Percentiles rank a stretch among this genome's conserved stretches.
Evolutionary conservation across 2,329 filamentous ascomycete species (phyloP).

Genomic region (Scedosporium minutisporum): DNA sequence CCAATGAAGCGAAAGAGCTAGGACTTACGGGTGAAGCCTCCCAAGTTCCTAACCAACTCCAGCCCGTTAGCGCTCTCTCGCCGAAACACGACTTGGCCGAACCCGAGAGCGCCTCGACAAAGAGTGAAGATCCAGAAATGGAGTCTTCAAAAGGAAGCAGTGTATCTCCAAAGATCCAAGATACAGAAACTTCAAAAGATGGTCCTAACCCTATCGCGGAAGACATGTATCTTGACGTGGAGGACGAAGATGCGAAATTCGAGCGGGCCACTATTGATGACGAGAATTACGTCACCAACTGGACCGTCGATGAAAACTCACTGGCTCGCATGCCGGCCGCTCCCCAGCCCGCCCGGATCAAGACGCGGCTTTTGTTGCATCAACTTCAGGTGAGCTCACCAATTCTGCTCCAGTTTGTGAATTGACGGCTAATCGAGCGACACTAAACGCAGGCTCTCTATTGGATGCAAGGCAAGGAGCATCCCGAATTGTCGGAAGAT

Average conservation of each 20-base stretch:
- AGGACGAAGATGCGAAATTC: neutral
- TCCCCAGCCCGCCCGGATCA: constrained; percentile 53
- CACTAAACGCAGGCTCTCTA: constrained; percentile 51
- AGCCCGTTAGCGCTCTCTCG: no score
- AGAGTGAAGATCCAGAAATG: no score
- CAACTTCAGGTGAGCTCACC: constrained; percentile 48
- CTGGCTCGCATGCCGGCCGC: constrained; percentile 65
- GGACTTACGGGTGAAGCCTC: no score
- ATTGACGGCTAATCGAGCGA: neutral
- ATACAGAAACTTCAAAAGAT: no score
- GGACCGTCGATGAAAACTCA: constrained; percentile 42
- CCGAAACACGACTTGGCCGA: no score
- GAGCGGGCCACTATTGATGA: neutral
- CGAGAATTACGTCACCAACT: neutral
- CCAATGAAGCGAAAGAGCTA: no score
- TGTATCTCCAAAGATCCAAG: no score
- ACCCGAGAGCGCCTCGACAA: no score
- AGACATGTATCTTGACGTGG: neutral
- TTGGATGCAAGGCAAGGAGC: constrained; percentile 74
- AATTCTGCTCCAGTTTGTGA: neutral
- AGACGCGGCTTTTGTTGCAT: constrained; percentile 65
- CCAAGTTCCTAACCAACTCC: no score
- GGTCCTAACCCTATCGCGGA: no score
- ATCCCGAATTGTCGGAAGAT: constrained; percentile 50
- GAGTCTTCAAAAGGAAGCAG: no score